Percentiles rank a stretch among this genome's conserved stretches.
phyloP scores from a whole-genome alignment of 2,329 filamentous ascomycete genomes.

The Aspergillus ochraceus region DNA sequence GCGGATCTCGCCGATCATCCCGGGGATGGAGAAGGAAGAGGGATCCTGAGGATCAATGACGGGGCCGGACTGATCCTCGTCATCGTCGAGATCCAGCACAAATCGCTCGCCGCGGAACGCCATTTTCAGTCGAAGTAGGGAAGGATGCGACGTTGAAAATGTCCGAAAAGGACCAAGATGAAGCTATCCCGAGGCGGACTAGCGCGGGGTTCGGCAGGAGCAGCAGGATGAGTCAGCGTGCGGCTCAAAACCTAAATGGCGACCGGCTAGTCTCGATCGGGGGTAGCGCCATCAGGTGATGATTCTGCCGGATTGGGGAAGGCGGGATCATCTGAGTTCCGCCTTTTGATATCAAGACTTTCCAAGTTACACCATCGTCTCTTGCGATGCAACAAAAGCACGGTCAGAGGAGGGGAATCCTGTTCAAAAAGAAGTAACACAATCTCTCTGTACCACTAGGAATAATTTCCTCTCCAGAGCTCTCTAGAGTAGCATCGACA shows the following conservation, averaged over 20 bases:
- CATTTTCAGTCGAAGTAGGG: slow-evolving; percentile 36
- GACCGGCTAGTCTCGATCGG: slow-evolving; percentile 14
- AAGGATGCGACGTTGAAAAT: neutral
- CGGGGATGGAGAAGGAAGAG: slow-evolving; percentile 27
- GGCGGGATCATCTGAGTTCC: slow-evolving; percentile 20
- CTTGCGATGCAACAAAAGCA: no score
- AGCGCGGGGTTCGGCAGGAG: neutral
- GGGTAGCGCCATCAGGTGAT: slow-evolving; percentile 24
- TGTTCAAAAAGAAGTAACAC: no score
- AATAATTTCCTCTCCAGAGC: no score
- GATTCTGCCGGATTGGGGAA: slow-evolving; percentile 9
- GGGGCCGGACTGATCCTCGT: slow-evolving; percentile 45
- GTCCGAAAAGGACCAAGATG: neutral
- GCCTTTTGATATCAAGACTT: slow-evolving; percentile 3
- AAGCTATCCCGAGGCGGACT: neutral
- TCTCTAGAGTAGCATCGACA: no score
- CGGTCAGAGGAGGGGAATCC: no score
- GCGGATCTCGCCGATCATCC: slow-evolving; percentile 71
- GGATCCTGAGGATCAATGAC: slow-evolving; percentile 16
- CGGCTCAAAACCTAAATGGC: slow-evolving; percentile 42
- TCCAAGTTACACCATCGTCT: no score
- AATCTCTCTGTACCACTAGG: no score
- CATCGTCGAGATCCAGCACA: slow-evolving; percentile 56
- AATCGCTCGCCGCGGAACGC: slow-evolving; percentile 62
- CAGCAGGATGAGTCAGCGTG: slow-evolving; percentile 23